Conservation (phyloP, 202 grass and related monocot species). For the Cymbopogon flexuosus region DNA sequence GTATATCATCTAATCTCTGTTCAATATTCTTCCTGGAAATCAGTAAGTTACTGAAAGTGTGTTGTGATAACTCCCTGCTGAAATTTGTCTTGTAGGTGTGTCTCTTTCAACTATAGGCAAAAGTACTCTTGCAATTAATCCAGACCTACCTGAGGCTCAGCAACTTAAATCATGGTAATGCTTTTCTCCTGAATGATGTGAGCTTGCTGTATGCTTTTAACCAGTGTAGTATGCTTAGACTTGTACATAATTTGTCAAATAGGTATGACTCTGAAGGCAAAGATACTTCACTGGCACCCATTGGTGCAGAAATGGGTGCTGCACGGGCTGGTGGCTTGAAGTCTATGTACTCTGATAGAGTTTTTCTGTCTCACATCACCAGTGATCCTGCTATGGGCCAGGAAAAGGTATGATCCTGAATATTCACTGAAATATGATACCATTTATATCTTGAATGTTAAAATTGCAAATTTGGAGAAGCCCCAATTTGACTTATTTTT, state of each 20-base stretch:
- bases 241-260: background rate
- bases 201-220: background rate
- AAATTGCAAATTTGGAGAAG: background rate
- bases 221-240: background rate
- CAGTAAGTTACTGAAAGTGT: background rate
- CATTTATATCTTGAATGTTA: background rate
- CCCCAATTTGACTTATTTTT: background rate
- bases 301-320: conserved; percentile 62
- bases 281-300: conserved; percentile 50
- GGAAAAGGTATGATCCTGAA: conserved; percentile 53
- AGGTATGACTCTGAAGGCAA: conserved; percentile 96
- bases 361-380: conserved; percentile 72
- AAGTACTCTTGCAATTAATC: conserved; percentile 68
- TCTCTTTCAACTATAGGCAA: conserved; percentile 77
- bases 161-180: conserved; percentile 61
- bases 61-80: background rate
- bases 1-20: conserved; percentile 28
- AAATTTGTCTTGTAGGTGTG: conserved; percentile 48
- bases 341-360: conserved; percentile 84
- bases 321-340: conserved; percentile 45
- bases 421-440: background rate
- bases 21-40: background rate
- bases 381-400: conserved; percentile 70
- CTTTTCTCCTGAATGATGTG: background rate
- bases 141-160: conserved; percentile 62